A percentile compares a stretch with the other conserved stretches of the same genome.
Conservation (phyloP, 805 yeast genomes). For the Schwanniomyces vanrijiae region DNA sequence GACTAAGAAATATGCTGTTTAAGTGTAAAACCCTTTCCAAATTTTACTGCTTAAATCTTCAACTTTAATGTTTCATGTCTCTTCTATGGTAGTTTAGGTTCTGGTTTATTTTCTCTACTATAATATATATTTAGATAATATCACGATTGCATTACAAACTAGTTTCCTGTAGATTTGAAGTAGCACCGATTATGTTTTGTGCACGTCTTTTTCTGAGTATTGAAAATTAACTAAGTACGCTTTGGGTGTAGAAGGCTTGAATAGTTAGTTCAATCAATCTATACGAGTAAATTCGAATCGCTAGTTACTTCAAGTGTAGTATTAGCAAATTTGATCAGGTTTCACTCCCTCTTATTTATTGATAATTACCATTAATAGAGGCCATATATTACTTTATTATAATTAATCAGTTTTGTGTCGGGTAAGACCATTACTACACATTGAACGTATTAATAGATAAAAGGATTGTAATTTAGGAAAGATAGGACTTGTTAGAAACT, state of each 20-base stretch:
- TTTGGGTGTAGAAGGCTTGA: neutral
- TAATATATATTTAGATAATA: slow-evolving; percentile 10
- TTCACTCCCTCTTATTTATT: neutral
- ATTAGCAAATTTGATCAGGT: neutral
- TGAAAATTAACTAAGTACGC: neutral
- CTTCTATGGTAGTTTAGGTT: slow-evolving; percentile 5
- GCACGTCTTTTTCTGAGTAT: slow-evolving; percentile 2
- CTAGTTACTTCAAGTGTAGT: neutral
- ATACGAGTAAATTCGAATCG: neutral
- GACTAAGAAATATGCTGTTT: slow-evolving; percentile 97
- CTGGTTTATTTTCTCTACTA: slow-evolving; percentile 6
- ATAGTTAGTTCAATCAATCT: neutral
- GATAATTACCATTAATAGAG: neutral
- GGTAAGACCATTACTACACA: neutral
- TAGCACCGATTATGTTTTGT: neutral
- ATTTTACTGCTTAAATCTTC: neutral
- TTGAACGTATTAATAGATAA: neutral
- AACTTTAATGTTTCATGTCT: slow-evolving; percentile 2
- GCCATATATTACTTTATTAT: neutral
- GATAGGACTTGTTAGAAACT: neutral
- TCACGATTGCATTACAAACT: slow-evolving; percentile 10
- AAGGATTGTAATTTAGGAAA: neutral
- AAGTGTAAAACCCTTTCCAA: slow-evolving; percentile 12
- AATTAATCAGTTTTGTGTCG: neutral
- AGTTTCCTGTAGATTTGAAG: neutral